Conservation (phyloP, 2,329 filamentous ascomycete genomes). For the Coniochaeta hoffmannii region DNA sequence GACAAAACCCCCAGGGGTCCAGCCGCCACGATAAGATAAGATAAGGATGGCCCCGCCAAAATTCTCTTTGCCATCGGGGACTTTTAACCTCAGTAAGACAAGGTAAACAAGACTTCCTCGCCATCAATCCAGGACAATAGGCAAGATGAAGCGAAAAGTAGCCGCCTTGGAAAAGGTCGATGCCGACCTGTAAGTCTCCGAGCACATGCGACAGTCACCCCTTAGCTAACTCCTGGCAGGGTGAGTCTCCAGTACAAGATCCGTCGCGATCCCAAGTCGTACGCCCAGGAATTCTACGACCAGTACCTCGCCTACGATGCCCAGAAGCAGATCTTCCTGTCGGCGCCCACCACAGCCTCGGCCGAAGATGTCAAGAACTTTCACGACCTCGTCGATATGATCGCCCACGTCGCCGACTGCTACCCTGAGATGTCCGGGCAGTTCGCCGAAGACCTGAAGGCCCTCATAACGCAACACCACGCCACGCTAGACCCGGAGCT, state of each 20-base stretch:
- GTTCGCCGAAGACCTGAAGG: conserved; percentile 75
- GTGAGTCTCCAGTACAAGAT: conserved; percentile 75
- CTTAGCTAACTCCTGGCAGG: neutral
- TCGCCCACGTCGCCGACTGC: conserved; percentile 89
- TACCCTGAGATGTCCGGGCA: conserved; percentile 72
- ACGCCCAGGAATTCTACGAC: conserved; percentile 71
- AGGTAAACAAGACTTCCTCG: no score
- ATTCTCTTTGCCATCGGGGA: neutral
- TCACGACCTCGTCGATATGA: conserved; percentile 85
- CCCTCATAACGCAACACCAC: conserved; percentile 77
- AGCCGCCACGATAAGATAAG: neutral
- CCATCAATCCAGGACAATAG: neutral
- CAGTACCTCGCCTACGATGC: conserved; percentile 29
- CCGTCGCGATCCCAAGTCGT: conserved; percentile 77
- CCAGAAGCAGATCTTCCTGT: conserved; percentile 84
- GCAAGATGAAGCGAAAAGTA: conserved; percentile 77
- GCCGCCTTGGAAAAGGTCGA: conserved; percentile 93
- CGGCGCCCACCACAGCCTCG: conserved; percentile 70
- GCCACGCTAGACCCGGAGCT: conserved; percentile 74
- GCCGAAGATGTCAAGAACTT: conserved; percentile 76
- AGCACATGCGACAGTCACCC: conserved; percentile 52
- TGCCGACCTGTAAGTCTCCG: conserved; percentile 61
- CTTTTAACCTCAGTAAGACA: neutral
- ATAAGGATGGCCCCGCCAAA: conserved; percentile 1
- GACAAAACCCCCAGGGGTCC: neutral